Evolutionary conservation across 371 early-diverging fungal genomes (phyloP).

Genomic region (Rhizopus arrhizus): DNA sequence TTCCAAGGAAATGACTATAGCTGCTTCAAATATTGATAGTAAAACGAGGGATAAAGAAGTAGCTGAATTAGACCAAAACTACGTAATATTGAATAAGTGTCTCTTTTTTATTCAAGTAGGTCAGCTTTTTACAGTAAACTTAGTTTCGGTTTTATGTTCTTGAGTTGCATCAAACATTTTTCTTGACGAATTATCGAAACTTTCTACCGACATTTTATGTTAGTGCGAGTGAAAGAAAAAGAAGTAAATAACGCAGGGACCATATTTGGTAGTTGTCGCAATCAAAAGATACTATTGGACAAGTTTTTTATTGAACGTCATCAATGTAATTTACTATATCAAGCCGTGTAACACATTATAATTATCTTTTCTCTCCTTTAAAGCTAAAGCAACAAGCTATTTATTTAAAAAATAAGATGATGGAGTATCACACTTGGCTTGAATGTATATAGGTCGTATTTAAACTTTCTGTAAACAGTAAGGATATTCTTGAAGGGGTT

Average conservation of each 20-base stretch:
- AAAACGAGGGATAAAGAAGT: conserved; percentile 49
- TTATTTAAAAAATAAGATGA: too few species aligned
- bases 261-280: not conserved
- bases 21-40: conserved; percentile 62
- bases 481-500: too few species aligned
- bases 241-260: not conserved
- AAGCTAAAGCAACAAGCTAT: too few species aligned
- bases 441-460: too few species aligned
- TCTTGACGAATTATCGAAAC: conserved; percentile 23
- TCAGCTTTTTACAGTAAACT: conserved; percentile 20
- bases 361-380: too few species aligned
- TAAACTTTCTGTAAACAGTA: too few species aligned
- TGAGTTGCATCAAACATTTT: conserved; percentile 27
- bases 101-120: not conserved
- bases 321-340: not conserved
- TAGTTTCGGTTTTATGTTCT: conserved; percentile 22
- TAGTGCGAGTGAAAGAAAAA: conserved; percentile 2
- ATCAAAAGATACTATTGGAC: not conserved
- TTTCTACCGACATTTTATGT: conserved; percentile 24
- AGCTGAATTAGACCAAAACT: conserved; percentile 47
- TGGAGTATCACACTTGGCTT: too few species aligned
- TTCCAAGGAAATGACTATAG: conserved; percentile 72
- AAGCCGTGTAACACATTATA: too few species aligned
- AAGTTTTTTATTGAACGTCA: not conserved
- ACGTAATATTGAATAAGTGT: not conserved